Evolutionary conservation across 192 early-diverging fungal species (phyloP), one percentile per base, ranked within the genome.

Genomic region (Coemansia sp.): DNA sequence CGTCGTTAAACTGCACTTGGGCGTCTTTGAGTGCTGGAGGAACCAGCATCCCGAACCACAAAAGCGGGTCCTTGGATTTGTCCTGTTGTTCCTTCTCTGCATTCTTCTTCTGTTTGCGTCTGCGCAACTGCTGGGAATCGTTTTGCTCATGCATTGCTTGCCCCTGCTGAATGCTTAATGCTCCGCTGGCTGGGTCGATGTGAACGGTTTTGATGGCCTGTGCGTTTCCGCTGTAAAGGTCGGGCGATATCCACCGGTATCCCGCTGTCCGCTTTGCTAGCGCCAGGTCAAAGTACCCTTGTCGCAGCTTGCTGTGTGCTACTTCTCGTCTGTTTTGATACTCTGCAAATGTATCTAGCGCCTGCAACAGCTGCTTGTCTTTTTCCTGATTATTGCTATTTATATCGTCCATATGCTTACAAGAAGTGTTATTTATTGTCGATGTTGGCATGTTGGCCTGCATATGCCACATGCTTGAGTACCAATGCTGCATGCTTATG

Each of bases 21-120:
- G 74, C 66, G 20, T 66, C 53, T 30, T 60, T 69, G 23, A 76
- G 67, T 17, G 54, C 28, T 2, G 74, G 74, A 47, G 74, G 74
- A n/a, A 66, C 67, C n/a, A 76, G 51, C 67, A 70, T 62, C 37
- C 74, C 74, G 38, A 76, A 76, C 74, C 74, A 76, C 47, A 65
- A 53, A 20, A 76, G 56, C 63, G 74, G 74, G 48, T 76, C 67
- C 23, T 42, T 51, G 9, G 39, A 50, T 11, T 34, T 17, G 34
- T 50, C 7, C 41, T 43, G 1, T 7, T 7, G 7, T 17, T n/a
- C 17, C 11, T 39, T 36, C 34, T 32, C 40, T 0, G 5, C n/a
- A 12, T 18, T 12, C 1, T 26, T 26, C 40, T 47, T 47, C 23
- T 26, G 23, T 26, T 26, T 26, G 23, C 23, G 23, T 26, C 23